Evolutionary conservation across 768 basidiomycete genomes (phyloP).

Genomic region (Auricularia cornea): DNA sequence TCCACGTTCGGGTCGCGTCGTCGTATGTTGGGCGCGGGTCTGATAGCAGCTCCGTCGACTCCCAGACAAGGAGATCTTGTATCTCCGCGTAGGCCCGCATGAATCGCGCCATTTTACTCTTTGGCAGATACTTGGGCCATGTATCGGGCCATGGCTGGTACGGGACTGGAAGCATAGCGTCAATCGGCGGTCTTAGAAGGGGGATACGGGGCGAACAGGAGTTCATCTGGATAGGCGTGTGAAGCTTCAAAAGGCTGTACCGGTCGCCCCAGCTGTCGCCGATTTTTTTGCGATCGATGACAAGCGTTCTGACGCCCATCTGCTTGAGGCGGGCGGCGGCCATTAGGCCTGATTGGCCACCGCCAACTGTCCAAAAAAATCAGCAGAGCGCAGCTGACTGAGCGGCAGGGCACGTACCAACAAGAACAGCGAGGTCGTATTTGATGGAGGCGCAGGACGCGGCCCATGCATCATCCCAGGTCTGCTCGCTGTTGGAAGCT

Average conservation of each 20-base stretch:
- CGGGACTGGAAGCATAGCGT: conserved; percentile 22
- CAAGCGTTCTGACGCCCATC: conserved; percentile 30
- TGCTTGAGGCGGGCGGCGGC: conserved; percentile 35
- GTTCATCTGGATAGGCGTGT: conserved; percentile 14
- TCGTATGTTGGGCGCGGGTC: conserved; percentile 28
- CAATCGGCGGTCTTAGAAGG: too few relatives aligned
- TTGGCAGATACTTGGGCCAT: conserved; percentile 35
- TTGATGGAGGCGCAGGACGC: conserved; percentile 13
- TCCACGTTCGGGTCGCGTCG: conserved; percentile 16
- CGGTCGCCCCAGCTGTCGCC: conserved; percentile 38
- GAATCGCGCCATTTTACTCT: conserved; percentile 37
- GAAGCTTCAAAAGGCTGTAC: conserved; percentile 35
- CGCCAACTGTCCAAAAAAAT: conserved; percentile 27
- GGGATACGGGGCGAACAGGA: neutral
- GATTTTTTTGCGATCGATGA: conserved; percentile 30
- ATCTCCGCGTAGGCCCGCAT: conserved; percentile 32
- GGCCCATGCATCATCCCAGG: neutral
- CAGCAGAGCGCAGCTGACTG: neutral
- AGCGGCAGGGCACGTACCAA: conserved; percentile 23
- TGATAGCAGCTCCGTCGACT: conserved; percentile 21
- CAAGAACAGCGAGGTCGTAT: conserved; percentile 30
- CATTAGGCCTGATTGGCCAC: conserved; percentile 34
- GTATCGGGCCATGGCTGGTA: conserved; percentile 31
- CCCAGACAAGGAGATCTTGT: conserved; percentile 40
- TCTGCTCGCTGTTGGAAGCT: neutral